Base-by-base conservation (phyloP, 164 flowering plant genomes). In the Liriodendron chinense region DNA sequence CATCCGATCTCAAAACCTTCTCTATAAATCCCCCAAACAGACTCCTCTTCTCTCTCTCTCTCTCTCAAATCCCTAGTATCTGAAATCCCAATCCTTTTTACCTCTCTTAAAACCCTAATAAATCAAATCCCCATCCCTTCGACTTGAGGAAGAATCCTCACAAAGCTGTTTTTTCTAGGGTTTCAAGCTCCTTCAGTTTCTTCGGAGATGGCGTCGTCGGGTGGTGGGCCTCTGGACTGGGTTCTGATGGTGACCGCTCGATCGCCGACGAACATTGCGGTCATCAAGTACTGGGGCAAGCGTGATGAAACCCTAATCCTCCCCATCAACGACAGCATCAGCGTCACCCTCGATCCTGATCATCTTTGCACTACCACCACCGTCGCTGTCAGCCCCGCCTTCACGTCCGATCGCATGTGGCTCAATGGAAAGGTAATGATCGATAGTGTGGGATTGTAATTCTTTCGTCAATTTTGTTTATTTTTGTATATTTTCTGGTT, bases 221-320 rank as follows among this genome's bases (percentile, higher is more conserved):
- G 26, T 14, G 20, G 26, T 7, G 72, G 50, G 53, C 66, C 78
- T 24, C 70, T 84, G 81, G 78, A 85, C 9, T 92, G 98, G 98
- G 82, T 96, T 13, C 63, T 87, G 82, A 87, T 87, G 89, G 90
- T 82, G 74, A 96, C 99, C 49, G 97, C 97, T 0, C 90, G 85
- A 71, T 86, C 99, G 20, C 99, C 99, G 13, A 96, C 99, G 13
- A 96, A 96, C 79, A 96, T 96, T 22, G 98, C 98, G 0, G 99
- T 96, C 74, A 94, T 96, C 65, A 94, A 96, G 87, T 96, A 94
- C 80, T 96, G 98, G 99, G 99, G 99, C 1, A 96, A 96, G 83
- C 82, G 99, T 28, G 99, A 94, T 70, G 99, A 96, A 72, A 76
- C 84, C 78, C 85, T 92, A 18, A 96, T 96, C 53, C 86, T 96